A percentile compares a stretch with the other conserved stretches of the same genome.
These are phyloP conservation scores for Retiboletus flavoniger DNA, from an alignment of 1,284 basidiomycete species.

Conservation along the genomic window DNA sequence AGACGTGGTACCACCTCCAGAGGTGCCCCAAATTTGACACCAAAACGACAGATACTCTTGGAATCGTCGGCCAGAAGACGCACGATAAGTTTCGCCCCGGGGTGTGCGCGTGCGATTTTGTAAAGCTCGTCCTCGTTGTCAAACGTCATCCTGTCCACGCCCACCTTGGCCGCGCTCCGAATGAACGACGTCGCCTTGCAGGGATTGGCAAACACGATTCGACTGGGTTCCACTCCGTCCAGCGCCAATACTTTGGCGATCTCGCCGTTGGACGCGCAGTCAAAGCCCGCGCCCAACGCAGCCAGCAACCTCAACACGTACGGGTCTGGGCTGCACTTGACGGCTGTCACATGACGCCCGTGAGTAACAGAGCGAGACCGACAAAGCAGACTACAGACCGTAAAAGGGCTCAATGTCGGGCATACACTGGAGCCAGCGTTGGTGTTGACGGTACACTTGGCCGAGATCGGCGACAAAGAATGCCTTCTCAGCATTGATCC, in stretches of 20 bases:
- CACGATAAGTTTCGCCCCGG: slow-evolving; percentile 83
- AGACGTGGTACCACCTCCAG: slow-evolving; percentile 80
- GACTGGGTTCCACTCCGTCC: slow-evolving; percentile 66
- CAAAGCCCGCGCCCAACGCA: slow-evolving; percentile 89
- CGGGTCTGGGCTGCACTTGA: slow-evolving; percentile 90
- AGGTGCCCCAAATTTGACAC: slow-evolving; percentile 96
- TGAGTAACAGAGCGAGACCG: slow-evolving; percentile 23
- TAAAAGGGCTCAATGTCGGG: slow-evolving; percentile 92
- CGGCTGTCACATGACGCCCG: slow-evolving; percentile 19
- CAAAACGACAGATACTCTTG: slow-evolving; percentile 90
- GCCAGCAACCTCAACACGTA: slow-evolving; percentile 90
- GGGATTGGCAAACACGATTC: slow-evolving; percentile 98
- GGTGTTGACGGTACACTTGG: slow-evolving; percentile 83
- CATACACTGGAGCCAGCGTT: slow-evolving; percentile 79
- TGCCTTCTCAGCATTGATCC: slow-evolving; percentile 83
- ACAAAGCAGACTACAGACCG: slow-evolving; percentile 32
- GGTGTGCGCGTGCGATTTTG: slow-evolving; percentile 87
- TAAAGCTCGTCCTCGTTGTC: slow-evolving; percentile 98
- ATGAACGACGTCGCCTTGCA: slow-evolving; percentile 97
- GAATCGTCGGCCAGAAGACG: slow-evolving; percentile 98
- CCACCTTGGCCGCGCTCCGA: slow-evolving; percentile 74
- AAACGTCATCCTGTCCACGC: slow-evolving; percentile 95
- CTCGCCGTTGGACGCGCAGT: slow-evolving; percentile 97
- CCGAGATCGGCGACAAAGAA: slow-evolving; percentile 96
- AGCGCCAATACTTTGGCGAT: slow-evolving; percentile 81